Evolutionary conservation across 2,329 filamentous ascomycete species (phyloP).

Genomic region (Diaporthe citrichinensis): DNA sequence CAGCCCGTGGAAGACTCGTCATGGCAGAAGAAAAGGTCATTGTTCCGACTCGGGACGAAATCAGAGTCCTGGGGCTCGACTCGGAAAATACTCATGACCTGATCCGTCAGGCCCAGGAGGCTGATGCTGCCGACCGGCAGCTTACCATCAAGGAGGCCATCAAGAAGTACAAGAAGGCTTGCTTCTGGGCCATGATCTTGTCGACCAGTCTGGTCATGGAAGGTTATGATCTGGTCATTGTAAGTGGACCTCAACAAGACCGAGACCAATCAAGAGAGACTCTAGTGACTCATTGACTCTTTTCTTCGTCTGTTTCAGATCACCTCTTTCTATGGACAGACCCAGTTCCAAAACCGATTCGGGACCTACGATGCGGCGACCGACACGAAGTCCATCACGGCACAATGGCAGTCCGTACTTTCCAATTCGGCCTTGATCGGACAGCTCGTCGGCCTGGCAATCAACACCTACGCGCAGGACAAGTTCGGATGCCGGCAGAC

Average conservation of each 20-base stretch:
- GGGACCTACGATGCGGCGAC: conserved; percentile 45
- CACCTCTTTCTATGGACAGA: conserved; percentile 52
- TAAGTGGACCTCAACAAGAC: conserved; percentile 44
- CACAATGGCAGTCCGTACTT: conserved; percentile 62
- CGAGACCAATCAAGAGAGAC: not conserved
- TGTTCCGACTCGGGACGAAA: conserved; percentile 30
- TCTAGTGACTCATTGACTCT: not conserved
- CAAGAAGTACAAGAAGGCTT: conserved; percentile 49
- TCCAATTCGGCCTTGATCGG: conserved; percentile 60
- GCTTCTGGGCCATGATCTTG: conserved; percentile 49
- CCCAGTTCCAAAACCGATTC: conserved; percentile 49
- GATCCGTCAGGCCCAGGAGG: conserved; percentile 42
- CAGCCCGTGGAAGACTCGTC: not conserved
- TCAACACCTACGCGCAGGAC: conserved; percentile 59
- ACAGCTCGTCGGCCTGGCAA: conserved; percentile 58
- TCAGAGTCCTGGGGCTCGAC: conserved; percentile 37
- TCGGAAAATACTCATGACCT: conserved; percentile 38
- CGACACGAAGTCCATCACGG: conserved; percentile 55
- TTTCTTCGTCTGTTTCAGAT: conserved; percentile 25
- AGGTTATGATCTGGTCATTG: conserved; percentile 54
- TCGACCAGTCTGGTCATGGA: conserved; percentile 50
- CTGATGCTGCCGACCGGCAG: conserved; percentile 43
- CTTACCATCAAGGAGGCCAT: conserved; percentile 47
- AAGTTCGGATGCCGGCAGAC: conserved; percentile 53
- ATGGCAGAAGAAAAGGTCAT: conserved; percentile 36